Percentiles rank a stretch among this genome's conserved stretches.
phyloP scores from a whole-genome alignment of 805 yeast genomes.

The Candida khao-thaluensis region DNA sequence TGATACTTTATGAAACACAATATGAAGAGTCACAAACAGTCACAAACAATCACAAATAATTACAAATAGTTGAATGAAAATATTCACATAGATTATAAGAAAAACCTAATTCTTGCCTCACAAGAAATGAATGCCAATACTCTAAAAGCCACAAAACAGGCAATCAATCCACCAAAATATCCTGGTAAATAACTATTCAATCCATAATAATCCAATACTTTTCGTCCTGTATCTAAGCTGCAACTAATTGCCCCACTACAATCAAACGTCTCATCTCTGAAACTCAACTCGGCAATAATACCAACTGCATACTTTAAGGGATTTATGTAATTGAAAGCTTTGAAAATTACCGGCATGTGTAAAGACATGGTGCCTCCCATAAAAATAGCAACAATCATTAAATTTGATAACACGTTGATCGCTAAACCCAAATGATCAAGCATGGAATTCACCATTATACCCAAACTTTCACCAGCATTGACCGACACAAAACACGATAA shows the following conservation, averaged over 20 bases:
- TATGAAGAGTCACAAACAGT: no score
- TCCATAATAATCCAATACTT: slow-evolving; percentile 31
- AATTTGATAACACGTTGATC: slow-evolving; percentile 64
- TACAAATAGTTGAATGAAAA: no score
- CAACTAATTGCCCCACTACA: slow-evolving; percentile 36
- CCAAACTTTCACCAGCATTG: slow-evolving; percentile 81
- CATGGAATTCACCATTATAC: slow-evolving; percentile 73
- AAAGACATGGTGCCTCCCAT: slow-evolving; percentile 86
- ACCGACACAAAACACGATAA: slow-evolving; percentile 54
- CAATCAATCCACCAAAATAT: slow-evolving; percentile 35
- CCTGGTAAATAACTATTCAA: slow-evolving; percentile 26
- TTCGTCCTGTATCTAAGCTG: slow-evolving; percentile 29
- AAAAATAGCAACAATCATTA: slow-evolving; percentile 68
- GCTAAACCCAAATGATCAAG: slow-evolving; percentile 80
- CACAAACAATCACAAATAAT: no score
- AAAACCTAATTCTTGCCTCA: slow-evolving; percentile 28
- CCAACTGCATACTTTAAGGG: slow-evolving; percentile 75
- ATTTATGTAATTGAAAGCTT: slow-evolving; percentile 71
- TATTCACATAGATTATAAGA: slow-evolving; percentile 10
- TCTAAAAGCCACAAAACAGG: slow-evolving; percentile 36
- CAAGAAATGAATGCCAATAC: slow-evolving; percentile 25
- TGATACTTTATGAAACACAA: no score
- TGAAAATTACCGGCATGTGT: slow-evolving; percentile 66
- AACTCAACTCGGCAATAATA: slow-evolving; percentile 57
- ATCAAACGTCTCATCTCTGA: slow-evolving; percentile 47